These are phyloP conservation scores for Solanum chiquidenum DNA, from an alignment of 257 asterid genomes.

Conservation along the genomic window DNA sequence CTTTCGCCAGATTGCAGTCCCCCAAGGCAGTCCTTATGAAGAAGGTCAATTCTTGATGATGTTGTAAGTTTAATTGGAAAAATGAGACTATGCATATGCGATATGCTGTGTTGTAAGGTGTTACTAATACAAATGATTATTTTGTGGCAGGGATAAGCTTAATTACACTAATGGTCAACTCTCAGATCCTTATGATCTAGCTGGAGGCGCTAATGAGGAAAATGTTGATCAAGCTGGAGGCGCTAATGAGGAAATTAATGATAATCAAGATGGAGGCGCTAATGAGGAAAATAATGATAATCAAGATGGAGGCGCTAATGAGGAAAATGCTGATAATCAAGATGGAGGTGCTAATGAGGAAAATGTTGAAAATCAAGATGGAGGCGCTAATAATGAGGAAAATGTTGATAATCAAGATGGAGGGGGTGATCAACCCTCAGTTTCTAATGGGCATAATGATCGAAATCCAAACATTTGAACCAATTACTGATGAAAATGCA, in stretches of 20 bases:
- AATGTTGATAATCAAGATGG: background rate
- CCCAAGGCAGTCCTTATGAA: background rate
- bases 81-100: background rate
- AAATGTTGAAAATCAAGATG: background rate
- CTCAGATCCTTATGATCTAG: background rate
- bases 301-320: background rate
- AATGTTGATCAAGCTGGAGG: background rate
- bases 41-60: background rate
- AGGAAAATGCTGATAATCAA: background rate
- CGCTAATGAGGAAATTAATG: no score
- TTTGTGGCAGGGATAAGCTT: background rate
- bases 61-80: background rate
- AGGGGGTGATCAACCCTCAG: background rate
- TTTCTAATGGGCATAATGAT: background rate
- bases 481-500: background rate
- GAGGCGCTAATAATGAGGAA: background rate
- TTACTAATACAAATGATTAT: background rate
- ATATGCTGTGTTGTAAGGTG: background rate
- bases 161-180: background rate
- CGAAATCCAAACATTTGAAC: background rate
- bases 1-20: background rate
- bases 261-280: background rate
- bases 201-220: background rate
- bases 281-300: background rate
- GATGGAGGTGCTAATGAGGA: background rate